Percentiles rank a stretch among this genome's conserved stretches.
Evolutionary conservation across 306 rosid species (phyloP).

Genomic region (Echinosophora koreensis): DNA sequence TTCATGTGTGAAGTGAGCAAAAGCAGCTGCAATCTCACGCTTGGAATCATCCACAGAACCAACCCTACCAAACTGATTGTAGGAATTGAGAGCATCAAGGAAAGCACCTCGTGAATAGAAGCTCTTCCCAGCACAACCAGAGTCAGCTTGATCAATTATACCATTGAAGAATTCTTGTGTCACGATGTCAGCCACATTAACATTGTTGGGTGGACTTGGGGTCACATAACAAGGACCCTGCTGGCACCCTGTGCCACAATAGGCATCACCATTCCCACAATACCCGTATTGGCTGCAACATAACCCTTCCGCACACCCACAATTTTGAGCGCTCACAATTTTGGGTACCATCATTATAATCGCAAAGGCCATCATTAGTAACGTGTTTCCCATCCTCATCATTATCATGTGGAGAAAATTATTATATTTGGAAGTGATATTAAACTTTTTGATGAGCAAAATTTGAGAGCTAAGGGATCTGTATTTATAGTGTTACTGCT

Average conservation of each 20-base stretch:
- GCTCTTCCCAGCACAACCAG: constrained; percentile 62
- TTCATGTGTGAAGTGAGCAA: constrained; percentile 81
- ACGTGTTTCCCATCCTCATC: constrained; percentile 13
- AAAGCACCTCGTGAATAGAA: constrained; percentile 64
- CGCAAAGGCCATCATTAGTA: not conserved
- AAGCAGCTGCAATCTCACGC: constrained; percentile 84
- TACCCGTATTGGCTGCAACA: constrained; percentile 77
- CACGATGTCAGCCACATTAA: constrained; percentile 63
- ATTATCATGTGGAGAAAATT: not conserved
- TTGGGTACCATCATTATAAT: not conserved
- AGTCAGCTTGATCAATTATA: constrained; percentile 57
- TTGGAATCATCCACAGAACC: constrained; percentile 66
- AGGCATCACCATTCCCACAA: constrained; percentile 60
- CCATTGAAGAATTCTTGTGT: constrained; percentile 59
- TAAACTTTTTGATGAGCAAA: not conserved
- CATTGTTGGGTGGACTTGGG: constrained; percentile 46
- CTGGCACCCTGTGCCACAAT: constrained; percentile 74
- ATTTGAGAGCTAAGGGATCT: not conserved
- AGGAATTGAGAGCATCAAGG: constrained; percentile 60
- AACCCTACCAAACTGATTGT: constrained; percentile 51
- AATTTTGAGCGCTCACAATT: constrained; percentile 49
- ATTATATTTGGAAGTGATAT: not conserved
- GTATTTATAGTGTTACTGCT: constrained; percentile 40
- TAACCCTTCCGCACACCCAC: constrained; percentile 64
- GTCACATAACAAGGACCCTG: constrained; percentile 61